Evolutionary conservation across 2,329 filamentous ascomycete genomes (phyloP), one percentile per base, ranked within the genome.

Genomic region (Fusarium domesticum): DNA sequence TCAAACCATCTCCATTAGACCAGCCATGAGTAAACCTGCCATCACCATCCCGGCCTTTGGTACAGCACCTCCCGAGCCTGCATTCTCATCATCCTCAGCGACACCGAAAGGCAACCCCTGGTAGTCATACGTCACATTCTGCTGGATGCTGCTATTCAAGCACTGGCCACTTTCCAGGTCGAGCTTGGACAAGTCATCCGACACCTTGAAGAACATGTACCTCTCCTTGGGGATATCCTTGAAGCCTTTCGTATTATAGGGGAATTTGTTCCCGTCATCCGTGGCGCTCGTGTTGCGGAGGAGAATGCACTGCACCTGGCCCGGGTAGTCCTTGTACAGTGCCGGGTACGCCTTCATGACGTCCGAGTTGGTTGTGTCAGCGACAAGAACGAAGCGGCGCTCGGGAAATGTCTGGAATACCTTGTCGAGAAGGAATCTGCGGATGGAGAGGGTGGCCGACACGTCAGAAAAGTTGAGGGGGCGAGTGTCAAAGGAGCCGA

Each of bases 401-500:
- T 83, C 58, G 0, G 87, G 87, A 61, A 84, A 91, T 0, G 86
- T 90, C 63, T 82, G 72, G 64, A 91, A 88, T 51, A 90, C 71
- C 64, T 84, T 87, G 49, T 81, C 73, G 14, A 91, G 76, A 2
- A 91, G 74, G 64, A 74, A 85, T 45, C 78, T 78, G 37, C 87
- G 83, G 60, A 90, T 87, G 6, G 77, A 77, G 30, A 90, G 74
- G 0, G 85, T 89, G 4, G 83, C 85, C n/a, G 69, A 72, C 11
- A 86, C 72, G 52, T 90, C 84, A n/a, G 78, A 84, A 69, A 91
- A 89, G 71, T 91, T 90, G 16, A 91, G 76, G 0, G 87, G 86
- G 0, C 85, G 78, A 1, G 85, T 89, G 58, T 91, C 87, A 62
- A 89, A 89, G 33, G 81, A 86, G 34, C 87, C 87, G 12, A 83